Evolutionary conservation across 225 moss, liverwort and hornwort species (phyloP), one percentile per base, ranked within the genome.

Genomic region (Rhytidiadelphus loreus): DNA sequence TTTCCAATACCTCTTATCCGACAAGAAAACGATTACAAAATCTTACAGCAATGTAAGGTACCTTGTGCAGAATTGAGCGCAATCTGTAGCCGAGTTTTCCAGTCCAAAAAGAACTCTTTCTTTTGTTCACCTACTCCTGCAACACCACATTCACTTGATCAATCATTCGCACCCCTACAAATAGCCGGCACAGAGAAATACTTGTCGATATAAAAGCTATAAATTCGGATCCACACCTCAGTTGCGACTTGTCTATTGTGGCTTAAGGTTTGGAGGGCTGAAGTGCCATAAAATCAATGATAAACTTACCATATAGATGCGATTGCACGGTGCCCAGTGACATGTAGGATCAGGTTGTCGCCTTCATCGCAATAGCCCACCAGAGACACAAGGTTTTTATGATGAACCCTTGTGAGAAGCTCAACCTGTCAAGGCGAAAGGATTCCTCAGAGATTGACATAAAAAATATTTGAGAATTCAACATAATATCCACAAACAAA

Each of bases 351-450:
- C 69, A 91, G 41, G 76, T 87, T 78, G 63, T 90, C 88, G 30
- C 88, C 84, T 81, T 91, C 90, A n/a, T 91, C 80, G 85, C 91
- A 93, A 53, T 85, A 93, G 30, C 93, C 93, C 76, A 91, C 93
- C 76, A 93, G 24, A 30, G 88, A 63, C 60, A 91, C 92, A 52
- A 93, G 82, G 72, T 90, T 92, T 71, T 86, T 90, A 65, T 93
- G 92, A 69, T 90, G 92, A 35, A 92, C 84, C 28, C 89, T 87
- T 7, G 92, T 90, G 59, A 90, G 75, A 41, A 89, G 89, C 39
- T 93, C 92, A 60, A 93, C 83, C 92, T 92, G 83, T 39, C 74
- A 88, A 80, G 72, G 41, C 39, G 23, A 61, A 70, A 37, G 25
- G 44, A 53, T 48, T 41, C 22, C 56, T 87, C 75, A 84, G 65